Evolutionary conservation across 78 protist species (phyloP).

Genomic region (Parvularia atlantis): DNA sequence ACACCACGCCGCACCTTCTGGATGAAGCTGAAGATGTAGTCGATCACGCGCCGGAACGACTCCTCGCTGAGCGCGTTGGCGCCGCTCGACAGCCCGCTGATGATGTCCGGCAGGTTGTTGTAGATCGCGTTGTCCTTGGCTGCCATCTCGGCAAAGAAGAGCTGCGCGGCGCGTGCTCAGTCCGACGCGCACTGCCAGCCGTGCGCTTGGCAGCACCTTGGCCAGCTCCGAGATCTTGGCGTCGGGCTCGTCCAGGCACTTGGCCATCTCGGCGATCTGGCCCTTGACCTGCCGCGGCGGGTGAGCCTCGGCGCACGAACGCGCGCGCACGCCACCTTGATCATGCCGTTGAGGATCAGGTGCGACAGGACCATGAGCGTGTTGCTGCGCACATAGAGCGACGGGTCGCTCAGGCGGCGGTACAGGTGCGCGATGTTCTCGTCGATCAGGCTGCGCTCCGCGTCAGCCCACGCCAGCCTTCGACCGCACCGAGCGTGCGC

Average conservation of each 20-base stretch:
- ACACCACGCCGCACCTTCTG: constrained; percentile 28
- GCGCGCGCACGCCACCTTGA: constrained; percentile 11
- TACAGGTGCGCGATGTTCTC: constrained; percentile 67
- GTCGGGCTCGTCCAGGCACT: constrained; percentile 48
- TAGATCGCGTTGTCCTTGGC: constrained; percentile 55
- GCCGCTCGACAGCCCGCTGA: constrained; percentile 33
- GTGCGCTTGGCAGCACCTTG: constrained; percentile 20
- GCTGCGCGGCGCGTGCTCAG: constrained; percentile 9
- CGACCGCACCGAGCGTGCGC: constrained; percentile 30
- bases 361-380: constrained; percentile 83
- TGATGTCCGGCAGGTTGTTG: constrained; percentile 81
- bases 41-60: constrained; percentile 31
- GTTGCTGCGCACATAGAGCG: constrained; percentile 64
- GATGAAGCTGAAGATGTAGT: constrained; percentile 61
- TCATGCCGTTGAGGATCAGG: constrained; percentile 86
- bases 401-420: constrained; percentile 54
- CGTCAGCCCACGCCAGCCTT: no score
- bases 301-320: no score
- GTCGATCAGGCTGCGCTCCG: constrained; percentile 77
- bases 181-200: not conserved
- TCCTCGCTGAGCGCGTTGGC: not conserved
- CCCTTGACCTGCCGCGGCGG: constrained; percentile 51
- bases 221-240: constrained; percentile 32
- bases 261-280: constrained; percentile 53
- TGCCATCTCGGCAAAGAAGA: constrained; percentile 52